phyloP scores from a whole-genome alignment of 768 basidiomycete genomes.

The Phlebiopsis flavidoalba region DNA sequence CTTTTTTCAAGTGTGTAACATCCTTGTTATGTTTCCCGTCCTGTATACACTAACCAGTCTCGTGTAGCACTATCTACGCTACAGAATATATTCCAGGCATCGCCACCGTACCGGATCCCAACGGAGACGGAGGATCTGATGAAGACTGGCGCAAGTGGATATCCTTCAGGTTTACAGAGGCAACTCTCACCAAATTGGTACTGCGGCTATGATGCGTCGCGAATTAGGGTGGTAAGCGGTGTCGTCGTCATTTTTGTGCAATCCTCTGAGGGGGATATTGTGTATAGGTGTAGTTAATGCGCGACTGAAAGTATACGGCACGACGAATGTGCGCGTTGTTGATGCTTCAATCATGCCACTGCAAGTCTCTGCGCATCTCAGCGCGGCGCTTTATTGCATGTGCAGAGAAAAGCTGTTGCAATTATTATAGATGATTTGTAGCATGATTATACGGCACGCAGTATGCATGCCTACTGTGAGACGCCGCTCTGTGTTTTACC shows the following conservation, averaged over 20 bases:
- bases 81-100: conserved; percentile 41
- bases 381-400: conserved; percentile 46
- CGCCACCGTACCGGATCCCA: conserved; percentile 36
- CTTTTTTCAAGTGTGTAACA: conserved; percentile 29
- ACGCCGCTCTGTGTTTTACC: too few relatives aligned
- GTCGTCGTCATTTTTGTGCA: background rate
- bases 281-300: conserved; percentile 50
- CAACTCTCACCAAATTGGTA: conserved; percentile 46
- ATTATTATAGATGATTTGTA: too few relatives aligned
- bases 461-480: too few relatives aligned
- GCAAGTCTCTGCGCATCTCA: conserved; percentile 41
- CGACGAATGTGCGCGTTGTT: conserved; percentile 48
- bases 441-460: too few relatives aligned
- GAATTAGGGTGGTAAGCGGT: conserved; percentile 15
- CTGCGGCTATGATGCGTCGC: conserved; percentile 30
- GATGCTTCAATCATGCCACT: conserved; percentile 54
- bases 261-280: conserved; percentile 11
- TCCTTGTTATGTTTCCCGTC: too few relatives aligned
- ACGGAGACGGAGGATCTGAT: conserved; percentile 34
- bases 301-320: conserved; percentile 47
- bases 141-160: conserved; percentile 22
- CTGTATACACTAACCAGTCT: too few relatives aligned
- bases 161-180: conserved; percentile 32
- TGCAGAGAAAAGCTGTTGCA: too few relatives aligned
- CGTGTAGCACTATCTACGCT: conserved; percentile 24